Conservation (phyloP, 208 protist species). For the Plasmodiophora brassicae region DNA sequence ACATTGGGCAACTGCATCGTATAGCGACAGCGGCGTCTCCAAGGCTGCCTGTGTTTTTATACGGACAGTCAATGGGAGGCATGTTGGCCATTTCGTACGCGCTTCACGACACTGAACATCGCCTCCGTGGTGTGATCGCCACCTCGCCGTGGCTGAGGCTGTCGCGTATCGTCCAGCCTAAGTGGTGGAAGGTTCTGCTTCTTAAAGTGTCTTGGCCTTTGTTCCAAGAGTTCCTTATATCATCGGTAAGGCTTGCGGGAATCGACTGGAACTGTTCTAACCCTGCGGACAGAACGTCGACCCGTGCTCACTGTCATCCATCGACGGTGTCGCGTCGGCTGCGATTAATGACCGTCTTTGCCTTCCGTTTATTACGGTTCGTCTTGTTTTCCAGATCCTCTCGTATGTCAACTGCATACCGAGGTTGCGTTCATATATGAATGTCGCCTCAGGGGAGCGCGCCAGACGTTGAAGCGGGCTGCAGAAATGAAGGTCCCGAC, state of each 20-base stretch:
- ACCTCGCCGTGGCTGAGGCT: background rate
- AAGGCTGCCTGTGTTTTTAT: background rate
- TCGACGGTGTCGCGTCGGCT: background rate
- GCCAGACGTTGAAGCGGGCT: background rate
- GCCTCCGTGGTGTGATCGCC: background rate
- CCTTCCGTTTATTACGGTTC: background rate
- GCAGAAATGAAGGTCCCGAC: background rate
- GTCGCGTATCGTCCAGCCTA: background rate
- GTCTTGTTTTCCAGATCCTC: constrained; percentile 3
- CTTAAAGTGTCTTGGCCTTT: background rate
- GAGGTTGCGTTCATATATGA: background rate
- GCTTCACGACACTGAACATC: background rate
- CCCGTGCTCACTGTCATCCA: constrained; percentile 16
- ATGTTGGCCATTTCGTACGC: constrained; percentile 14
- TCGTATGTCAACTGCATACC: background rate
- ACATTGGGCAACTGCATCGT: background rate
- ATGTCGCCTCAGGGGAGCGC: background rate
- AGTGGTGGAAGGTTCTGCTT: background rate
- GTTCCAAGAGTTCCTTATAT: constrained; percentile 22
- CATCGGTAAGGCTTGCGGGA: background rate
- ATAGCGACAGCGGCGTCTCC: background rate
- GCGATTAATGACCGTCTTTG: constrained; percentile 1
- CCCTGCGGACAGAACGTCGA: no score
- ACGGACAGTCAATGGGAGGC: constrained; percentile 6
- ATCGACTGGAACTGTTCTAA: background rate